Percentiles rank a stretch among this genome's conserved stretches.
phyloP scores from a whole-genome alignment of 805 yeast species.

The Hanseniaspora valbyensis region DNA sequence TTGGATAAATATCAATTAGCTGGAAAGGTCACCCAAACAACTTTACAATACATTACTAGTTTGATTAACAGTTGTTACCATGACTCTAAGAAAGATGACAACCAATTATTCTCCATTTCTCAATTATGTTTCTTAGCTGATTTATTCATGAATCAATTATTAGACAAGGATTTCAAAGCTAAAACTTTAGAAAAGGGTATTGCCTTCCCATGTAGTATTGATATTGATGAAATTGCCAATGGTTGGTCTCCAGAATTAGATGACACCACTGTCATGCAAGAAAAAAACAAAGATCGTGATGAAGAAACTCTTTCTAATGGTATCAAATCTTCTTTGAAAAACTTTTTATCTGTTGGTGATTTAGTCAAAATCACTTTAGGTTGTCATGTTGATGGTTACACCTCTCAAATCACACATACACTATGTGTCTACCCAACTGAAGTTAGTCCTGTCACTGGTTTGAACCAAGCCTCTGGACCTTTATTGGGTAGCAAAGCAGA shows the following conservation, averaged over 20 bases:
- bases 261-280: constrained; percentile 35
- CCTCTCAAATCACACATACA: constrained; percentile 78
- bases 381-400: constrained; percentile 90
- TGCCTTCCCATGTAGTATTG: constrained; percentile 82
- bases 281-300: constrained; percentile 22
- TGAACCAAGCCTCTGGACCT: constrained; percentile 55
- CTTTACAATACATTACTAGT: constrained; percentile 51
- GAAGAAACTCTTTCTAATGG: constrained; percentile 14
- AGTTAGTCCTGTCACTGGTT: constrained; percentile 23
- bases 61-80: constrained; percentile 70
- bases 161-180: constrained; percentile 48
- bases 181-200: constrained; percentile 79
- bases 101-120: constrained; percentile 40
- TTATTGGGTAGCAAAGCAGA: constrained; percentile 77
- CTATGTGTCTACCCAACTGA: constrained; percentile 70
- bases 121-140: constrained; percentile 80
- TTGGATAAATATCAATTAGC: constrained; percentile 79
- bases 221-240: constrained; percentile 61
- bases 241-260: constrained; percentile 85
- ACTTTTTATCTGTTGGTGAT: constrained; percentile 52
- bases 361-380: constrained; percentile 77
- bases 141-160: constrained; percentile 51
- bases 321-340: constrained; percentile 17
- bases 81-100: constrained; percentile 24
- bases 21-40: constrained; percentile 80